A percentile compares a stretch with the other conserved stretches of the same genome.
phyloP scores from a whole-genome alignment of 345 rosid genomes.

The Euphorbia tirucalli region DNA sequence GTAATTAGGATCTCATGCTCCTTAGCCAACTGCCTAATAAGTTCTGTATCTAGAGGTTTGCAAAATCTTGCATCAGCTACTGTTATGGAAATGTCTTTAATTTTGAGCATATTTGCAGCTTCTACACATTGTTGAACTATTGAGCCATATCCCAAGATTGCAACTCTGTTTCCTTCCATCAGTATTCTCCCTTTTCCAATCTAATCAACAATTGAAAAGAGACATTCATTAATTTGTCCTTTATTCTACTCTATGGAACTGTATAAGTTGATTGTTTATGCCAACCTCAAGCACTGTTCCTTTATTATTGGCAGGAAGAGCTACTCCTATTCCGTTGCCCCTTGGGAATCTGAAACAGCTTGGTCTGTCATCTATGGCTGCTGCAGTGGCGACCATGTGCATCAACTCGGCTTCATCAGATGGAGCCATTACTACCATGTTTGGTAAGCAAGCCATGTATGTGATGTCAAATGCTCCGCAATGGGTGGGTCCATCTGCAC shows the following conservation, averaged over 20 bases:
- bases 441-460: conserved; percentile 77
- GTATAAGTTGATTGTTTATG: background rate
- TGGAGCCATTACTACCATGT: conserved; percentile 88
- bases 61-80: conserved; percentile 93
- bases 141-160: conserved; percentile 76
- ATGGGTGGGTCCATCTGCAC: conserved; percentile 80
- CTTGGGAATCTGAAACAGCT: conserved; percentile 84
- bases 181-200: conserved; percentile 82
- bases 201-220: conserved; percentile 29
- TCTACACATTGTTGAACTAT: conserved; percentile 65
- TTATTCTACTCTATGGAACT: background rate
- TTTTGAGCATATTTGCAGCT: conserved; percentile 51
- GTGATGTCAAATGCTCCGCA: conserved; percentile 73
- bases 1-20: conserved; percentile 76
- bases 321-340: conserved; percentile 62
- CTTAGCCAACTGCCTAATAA: conserved; percentile 58
- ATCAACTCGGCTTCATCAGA: conserved; percentile 73
- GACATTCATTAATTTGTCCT: conserved; percentile 9
- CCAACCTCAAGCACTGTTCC: conserved; percentile 61
- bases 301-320: conserved; percentile 53
- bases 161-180: conserved; percentile 67
- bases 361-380: conserved; percentile 71
- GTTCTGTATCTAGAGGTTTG: conserved; percentile 73
- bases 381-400: conserved; percentile 83
- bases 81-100: conserved; percentile 44